Evolutionary conservation across 2,329 filamentous ascomycete genomes (phyloP).

Genomic region (Curvularia sp.): DNA sequence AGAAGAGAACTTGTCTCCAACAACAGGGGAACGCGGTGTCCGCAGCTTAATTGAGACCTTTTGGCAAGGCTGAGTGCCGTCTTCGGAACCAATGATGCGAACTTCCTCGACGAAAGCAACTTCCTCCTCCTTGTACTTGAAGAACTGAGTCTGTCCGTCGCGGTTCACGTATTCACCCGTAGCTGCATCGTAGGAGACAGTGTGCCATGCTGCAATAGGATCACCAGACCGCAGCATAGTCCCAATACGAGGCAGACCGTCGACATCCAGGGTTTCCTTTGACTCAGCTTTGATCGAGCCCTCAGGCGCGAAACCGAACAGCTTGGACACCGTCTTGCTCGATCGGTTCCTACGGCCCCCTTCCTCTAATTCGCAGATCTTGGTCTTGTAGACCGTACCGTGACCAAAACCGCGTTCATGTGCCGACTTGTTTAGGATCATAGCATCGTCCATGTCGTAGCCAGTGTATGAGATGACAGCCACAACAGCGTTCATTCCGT

Average conservation of each 20-base stretch:
- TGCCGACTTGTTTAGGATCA: slow-evolving; percentile 98
- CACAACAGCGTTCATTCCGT: slow-evolving; percentile 92
- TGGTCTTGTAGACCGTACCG: slow-evolving; percentile 97
- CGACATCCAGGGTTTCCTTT: slow-evolving; percentile 78
- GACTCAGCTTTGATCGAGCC: slow-evolving; percentile 73
- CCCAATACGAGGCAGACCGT: slow-evolving; percentile 85
- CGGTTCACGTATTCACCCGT: slow-evolving; percentile 82
- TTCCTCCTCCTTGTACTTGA: slow-evolving; percentile 94
- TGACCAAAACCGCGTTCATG: slow-evolving; percentile 96
- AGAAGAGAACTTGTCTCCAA: slow-evolving; percentile 99
- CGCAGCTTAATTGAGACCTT: slow-evolving; percentile 92
- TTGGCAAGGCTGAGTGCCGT: slow-evolving; percentile 82
- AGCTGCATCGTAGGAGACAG: slow-evolving; percentile 74
- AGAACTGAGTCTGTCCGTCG: slow-evolving; percentile 83
- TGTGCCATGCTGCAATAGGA: slow-evolving; percentile 87
- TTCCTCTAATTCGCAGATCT: slow-evolving; percentile 85
- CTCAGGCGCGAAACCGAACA: slow-evolving; percentile 89
- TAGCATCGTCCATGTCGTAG: slow-evolving; percentile 99
- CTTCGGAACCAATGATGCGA: slow-evolving; percentile 84
- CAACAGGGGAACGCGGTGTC: slow-evolving; percentile 85
- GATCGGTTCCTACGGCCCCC: slow-evolving; percentile 71
- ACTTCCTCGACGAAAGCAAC: slow-evolving; percentile 91
- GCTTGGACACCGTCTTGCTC: slow-evolving; percentile 73
- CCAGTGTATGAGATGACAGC: slow-evolving; percentile 98
- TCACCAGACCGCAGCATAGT: slow-evolving; percentile 80